Evolutionary conservation across 2,329 filamentous ascomycete species (phyloP).

Genomic region (Colletotrichum sp.): DNA sequence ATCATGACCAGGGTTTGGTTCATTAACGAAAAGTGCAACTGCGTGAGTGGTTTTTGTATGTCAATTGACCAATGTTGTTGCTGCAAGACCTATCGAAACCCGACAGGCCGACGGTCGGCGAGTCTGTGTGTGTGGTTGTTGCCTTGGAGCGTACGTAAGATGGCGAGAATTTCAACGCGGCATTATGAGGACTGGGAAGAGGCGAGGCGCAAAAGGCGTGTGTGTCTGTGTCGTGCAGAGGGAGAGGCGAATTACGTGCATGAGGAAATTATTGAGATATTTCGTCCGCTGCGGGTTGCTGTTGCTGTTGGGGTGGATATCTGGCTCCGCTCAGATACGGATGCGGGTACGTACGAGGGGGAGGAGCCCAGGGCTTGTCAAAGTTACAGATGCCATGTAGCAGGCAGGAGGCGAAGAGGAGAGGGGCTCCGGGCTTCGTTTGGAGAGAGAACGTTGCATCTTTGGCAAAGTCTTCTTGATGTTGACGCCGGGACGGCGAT

Average conservation of each 20-base stretch:
- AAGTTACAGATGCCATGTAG: not conserved
- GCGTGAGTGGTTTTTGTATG: not conserved
- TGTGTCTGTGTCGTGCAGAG: not conserved
- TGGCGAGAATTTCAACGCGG: not conserved
- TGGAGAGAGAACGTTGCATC: not conserved
- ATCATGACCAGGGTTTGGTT: not conserved
- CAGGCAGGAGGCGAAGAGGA: not conserved
- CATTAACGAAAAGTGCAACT: not conserved
- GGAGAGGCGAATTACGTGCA: not conserved
- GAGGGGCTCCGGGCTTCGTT: not conserved
- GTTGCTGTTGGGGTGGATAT: not conserved
- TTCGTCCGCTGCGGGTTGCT: not conserved
- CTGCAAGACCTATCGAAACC: not conserved
- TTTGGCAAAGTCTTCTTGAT: not conserved
- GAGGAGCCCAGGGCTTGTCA: not conserved
- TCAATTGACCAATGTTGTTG: not conserved
- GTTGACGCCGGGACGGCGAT: not conserved
- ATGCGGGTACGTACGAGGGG: not conserved
- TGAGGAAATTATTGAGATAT: not conserved
- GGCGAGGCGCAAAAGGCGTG: not conserved
- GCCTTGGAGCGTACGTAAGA: not conserved
- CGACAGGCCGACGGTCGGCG: not conserved
- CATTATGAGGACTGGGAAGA: not conserved
- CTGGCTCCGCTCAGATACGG: not conserved
- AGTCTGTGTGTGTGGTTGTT: not conserved